Percentiles rank a stretch among this genome's conserved stretches.
Conservation (phyloP, 805 yeast genomes). For the Starmera caribaea region DNA sequence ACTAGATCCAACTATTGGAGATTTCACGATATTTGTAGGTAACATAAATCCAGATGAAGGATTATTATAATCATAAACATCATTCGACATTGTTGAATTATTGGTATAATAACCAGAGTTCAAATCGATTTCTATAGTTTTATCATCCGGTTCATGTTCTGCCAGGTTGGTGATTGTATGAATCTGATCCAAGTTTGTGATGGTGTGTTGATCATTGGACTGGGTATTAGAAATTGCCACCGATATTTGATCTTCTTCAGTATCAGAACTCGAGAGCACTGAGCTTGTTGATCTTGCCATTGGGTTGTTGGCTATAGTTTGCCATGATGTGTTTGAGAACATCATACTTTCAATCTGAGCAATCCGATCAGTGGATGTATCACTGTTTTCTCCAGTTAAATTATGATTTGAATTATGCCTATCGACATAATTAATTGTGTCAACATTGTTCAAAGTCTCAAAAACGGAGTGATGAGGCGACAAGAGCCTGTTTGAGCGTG, state of each 20-base stretch:
- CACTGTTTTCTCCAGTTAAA: no score
- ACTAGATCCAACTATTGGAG: no score
- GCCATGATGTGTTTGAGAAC: slow-evolving; percentile 19
- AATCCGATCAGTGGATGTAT: no score
- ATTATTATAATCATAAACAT: background rate
- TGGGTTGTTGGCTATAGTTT: slow-evolving; percentile 9
- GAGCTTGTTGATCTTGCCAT: slow-evolving; percentile 19
- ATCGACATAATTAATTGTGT: background rate
- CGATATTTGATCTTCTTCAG: slow-evolving; percentile 15
- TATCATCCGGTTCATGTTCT: slow-evolving; percentile 11
- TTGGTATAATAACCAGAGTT: slow-evolving; percentile 1
- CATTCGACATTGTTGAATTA: no score
- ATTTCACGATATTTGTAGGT: slow-evolving; percentile 6
- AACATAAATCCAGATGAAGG: slow-evolving; percentile 8
- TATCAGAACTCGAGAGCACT: slow-evolving; percentile 18
- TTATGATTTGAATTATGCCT: no score
- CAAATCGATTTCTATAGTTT: slow-evolving; percentile 16
- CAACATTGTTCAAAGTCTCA: slow-evolving; percentile 10
- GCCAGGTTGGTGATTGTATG: background rate
- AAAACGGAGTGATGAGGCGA: slow-evolving; percentile 17
- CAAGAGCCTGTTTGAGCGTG: slow-evolving; percentile 1
- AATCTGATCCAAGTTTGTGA: background rate
- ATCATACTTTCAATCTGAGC: slow-evolving; percentile 1
- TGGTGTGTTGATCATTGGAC: background rate
- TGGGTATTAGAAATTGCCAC: background rate